phyloP scores from a whole-genome alignment of 768 basidiomycete genomes.

The Crucibulum laeve region DNA sequence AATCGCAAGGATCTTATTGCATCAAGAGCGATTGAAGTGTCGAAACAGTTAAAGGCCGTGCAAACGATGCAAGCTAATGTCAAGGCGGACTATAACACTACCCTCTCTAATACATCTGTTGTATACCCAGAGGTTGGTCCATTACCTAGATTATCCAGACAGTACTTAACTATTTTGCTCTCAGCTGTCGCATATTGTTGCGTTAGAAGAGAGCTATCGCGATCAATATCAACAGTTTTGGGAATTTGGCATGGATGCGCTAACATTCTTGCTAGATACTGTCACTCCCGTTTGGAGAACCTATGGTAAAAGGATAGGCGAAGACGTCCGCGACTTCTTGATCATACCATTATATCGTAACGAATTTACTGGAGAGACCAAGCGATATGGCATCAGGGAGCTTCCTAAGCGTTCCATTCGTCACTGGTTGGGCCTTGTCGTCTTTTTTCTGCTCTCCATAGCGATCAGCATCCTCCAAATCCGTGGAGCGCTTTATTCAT shows the following conservation, averaged over 20 bases:
- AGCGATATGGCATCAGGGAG: constrained; percentile 54
- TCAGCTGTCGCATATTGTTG: constrained; percentile 67
- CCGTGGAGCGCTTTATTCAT: constrained; percentile 53
- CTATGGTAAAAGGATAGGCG: constrained; percentile 77
- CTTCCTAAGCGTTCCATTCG: constrained; percentile 61
- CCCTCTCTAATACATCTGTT: constrained; percentile 64
- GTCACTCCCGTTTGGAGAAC: constrained; percentile 80
- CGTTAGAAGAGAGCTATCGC: constrained; percentile 72
- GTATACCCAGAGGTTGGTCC: constrained; percentile 70
- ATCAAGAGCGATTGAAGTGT: constrained; percentile 43
- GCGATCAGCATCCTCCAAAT: constrained; percentile 49
- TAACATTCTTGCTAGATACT: constrained; percentile 71
- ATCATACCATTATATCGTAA: constrained; percentile 81
- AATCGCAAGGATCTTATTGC: constrained; percentile 38
- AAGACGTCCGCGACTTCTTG: constrained; percentile 76
- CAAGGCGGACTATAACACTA: constrained; percentile 62
- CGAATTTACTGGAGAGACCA: constrained; percentile 76
- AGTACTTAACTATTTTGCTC: constrained; percentile 3
- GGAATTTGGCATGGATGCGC: constrained; percentile 75
- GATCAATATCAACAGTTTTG: constrained; percentile 79
- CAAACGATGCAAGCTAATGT: constrained; percentile 50
- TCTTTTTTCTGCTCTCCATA: constrained; percentile 47
- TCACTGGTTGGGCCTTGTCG: constrained; percentile 62
- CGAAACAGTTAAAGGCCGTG: constrained; percentile 44
- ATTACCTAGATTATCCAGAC: not conserved